These are phyloP conservation scores for Exophiala alcalophila DNA, from an alignment of 2,329 filamentous ascomycete species.

Conservation along the genomic window DNA sequence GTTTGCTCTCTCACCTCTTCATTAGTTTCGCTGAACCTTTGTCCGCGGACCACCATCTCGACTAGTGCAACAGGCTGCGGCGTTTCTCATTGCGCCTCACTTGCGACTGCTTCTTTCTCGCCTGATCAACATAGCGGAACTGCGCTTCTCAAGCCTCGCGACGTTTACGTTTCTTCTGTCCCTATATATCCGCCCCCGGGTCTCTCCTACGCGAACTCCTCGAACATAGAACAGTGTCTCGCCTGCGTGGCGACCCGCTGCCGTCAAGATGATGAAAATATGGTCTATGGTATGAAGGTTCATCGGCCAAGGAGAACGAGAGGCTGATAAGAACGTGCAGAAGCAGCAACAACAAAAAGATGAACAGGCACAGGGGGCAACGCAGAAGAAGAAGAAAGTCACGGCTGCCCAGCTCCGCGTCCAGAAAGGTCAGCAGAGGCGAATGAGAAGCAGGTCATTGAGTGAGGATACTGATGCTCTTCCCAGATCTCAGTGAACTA, in stretches of 20 bases:
- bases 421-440: conserved; percentile 70
- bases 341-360: conserved; percentile 92
- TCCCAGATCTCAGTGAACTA: conserved; percentile 47
- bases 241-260: conserved; percentile 8
- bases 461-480: neutral
- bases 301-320: conserved; percentile 5
- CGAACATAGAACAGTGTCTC: neutral
- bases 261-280: conserved; percentile 88
- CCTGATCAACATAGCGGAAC: too few species aligned
- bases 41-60: too few species aligned
- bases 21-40: too few species aligned
- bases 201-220: neutral
- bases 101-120: too few species aligned
- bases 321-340: conserved; percentile 24
- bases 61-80: too few species aligned
- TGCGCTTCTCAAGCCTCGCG: too few species aligned
- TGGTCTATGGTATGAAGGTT: conserved; percentile 81
- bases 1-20: too few species aligned
- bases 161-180: too few species aligned
- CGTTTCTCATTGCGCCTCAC: too few species aligned
- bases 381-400: conserved; percentile 95
- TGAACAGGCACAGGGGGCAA: conserved; percentile 81
- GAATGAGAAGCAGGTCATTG: neutral
- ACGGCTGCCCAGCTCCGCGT: conserved; percentile 92
- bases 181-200: too few species aligned